Evolutionary conservation across 768 basidiomycete species (phyloP).

Genomic region (Galerina marginata): DNA sequence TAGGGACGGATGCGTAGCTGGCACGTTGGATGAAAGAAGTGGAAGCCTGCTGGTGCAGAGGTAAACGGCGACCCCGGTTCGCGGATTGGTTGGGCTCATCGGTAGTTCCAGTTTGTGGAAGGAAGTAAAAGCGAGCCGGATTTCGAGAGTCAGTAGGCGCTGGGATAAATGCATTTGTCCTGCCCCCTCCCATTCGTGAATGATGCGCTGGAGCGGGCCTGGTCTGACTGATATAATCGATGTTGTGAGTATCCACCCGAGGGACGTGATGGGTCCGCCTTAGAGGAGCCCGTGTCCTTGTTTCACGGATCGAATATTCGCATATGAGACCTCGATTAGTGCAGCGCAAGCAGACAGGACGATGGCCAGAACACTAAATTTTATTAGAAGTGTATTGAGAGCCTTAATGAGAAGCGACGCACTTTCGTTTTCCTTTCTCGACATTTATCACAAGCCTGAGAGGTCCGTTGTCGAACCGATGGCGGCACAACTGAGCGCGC

Average conservation of each 20-base stretch:
- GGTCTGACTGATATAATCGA: conserved; percentile 10
- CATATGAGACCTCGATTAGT: conserved; percentile 53
- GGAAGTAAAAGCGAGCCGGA: not conserved
- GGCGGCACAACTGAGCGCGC: conserved; percentile 12
- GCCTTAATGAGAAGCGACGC: conserved; percentile 9
- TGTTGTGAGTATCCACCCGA: conserved; percentile 3
- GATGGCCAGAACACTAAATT: conserved; percentile 60
- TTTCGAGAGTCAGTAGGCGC: not conserved
- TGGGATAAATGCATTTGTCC: conserved; percentile 22
- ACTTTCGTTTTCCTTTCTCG: conserved; percentile 65
- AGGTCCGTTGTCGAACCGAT: conserved; percentile 46
- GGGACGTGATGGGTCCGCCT: conserved; percentile 11
- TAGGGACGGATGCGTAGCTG: no score
- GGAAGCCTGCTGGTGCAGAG: not conserved
- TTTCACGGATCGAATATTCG: conserved; percentile 49
- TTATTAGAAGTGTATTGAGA: not conserved
- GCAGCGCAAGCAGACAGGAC: conserved; percentile 58
- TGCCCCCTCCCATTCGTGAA: conserved; percentile 23
- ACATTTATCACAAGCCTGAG: conserved; percentile 63
- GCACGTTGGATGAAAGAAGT: no score
- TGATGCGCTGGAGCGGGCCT: conserved; percentile 27
- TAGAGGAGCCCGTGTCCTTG: conserved; percentile 37
- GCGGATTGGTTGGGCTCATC: not conserved
- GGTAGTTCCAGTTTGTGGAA: not conserved
- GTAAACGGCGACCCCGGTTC: not conserved